phyloP scores from a whole-genome alignment of 805 yeast genomes.

The Torulaspora indica region DNA sequence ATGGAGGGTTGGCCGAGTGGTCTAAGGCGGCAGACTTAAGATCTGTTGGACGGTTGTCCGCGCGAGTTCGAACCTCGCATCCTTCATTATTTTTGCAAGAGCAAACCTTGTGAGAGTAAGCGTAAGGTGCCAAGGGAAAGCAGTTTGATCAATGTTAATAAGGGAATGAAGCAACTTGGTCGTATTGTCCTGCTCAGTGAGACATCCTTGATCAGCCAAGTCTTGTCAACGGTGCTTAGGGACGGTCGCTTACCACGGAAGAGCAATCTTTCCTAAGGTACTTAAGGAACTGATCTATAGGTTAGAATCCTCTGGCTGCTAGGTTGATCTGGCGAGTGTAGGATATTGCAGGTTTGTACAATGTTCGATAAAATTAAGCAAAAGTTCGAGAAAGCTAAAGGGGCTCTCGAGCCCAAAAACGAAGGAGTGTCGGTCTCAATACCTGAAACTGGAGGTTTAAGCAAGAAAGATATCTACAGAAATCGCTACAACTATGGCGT shows the following conservation, averaged over 20 bases:
- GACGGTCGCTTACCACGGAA: conserved; percentile 4
- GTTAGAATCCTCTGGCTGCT: no score
- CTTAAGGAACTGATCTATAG: background rate
- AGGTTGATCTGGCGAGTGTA: background rate
- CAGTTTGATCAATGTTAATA: no score
- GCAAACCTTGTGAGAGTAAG: background rate
- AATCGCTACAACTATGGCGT: conserved; percentile 71
- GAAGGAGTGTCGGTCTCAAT: conserved; percentile 30
- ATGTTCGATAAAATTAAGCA: conserved; percentile 26
- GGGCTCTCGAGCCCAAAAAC: conserved; percentile 4
- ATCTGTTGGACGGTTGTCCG: conserved; percentile 42
- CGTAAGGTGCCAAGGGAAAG: no score
- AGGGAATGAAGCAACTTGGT: no score
- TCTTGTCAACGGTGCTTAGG: background rate
- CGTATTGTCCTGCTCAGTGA: no score
- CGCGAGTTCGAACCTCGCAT: conserved; percentile 43
- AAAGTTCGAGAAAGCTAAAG: conserved; percentile 20
- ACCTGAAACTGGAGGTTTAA: conserved; percentile 36
- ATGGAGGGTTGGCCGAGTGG: conserved; percentile 43
- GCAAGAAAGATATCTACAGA: conserved; percentile 49
- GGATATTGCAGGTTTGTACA: background rate
- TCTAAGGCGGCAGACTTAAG: conserved; percentile 43
- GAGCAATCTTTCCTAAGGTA: background rate
- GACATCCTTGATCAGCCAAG: no score
- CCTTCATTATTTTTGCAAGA: conserved; percentile 30